Percentiles rank a stretch among this genome's conserved stretches.
phyloP scores from a whole-genome alignment of 805 yeast genomes.

The Geotrichum ghanense region DNA sequence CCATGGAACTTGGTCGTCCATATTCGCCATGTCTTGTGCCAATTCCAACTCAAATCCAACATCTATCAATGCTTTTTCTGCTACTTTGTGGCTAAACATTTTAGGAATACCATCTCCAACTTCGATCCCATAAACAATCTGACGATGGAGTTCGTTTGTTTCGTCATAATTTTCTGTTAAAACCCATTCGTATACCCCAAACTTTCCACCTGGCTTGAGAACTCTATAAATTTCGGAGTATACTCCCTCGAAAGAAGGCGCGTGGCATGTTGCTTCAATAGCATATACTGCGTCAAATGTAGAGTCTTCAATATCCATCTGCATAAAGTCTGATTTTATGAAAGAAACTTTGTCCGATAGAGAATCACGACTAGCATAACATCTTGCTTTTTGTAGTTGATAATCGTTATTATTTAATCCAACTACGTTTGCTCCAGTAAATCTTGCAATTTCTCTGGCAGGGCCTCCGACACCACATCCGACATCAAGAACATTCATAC shows the following conservation, averaged over 20 bases:
- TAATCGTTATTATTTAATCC: conserved; percentile 96
- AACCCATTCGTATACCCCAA: conserved; percentile 99
- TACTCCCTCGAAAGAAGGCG: conserved; percentile 93
- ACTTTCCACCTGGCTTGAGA: conserved; percentile 92
- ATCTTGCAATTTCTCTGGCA: conserved; percentile 88
- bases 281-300: conserved; percentile 95
- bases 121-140: conserved; percentile 93
- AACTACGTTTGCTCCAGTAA: conserved; percentile 75
- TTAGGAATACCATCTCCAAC: conserved; percentile 98
- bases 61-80: conserved; percentile 68
- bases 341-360: conserved; percentile 66
- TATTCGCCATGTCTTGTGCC: conserved; percentile 73
- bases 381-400: conserved; percentile 79
- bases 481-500: conserved; percentile 87
- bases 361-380: conserved; percentile 56
- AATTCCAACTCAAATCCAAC: conserved; percentile 80
- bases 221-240: conserved; percentile 90
- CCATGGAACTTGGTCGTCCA: conserved; percentile 85
- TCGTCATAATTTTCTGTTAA: conserved; percentile 93
- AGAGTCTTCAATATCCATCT: conserved; percentile 88
- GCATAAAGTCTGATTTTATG: conserved; percentile 98
- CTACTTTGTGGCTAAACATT: conserved; percentile 80
- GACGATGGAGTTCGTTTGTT: conserved; percentile 76
- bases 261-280: conserved; percentile 97
- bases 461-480: conserved; percentile 99